A percentile compares a stretch with the other conserved stretches of the same genome.
phyloP scores from a whole-genome alignment of 495 filamentous ascomycete genomes.

The Daldinia grandis region DNA sequence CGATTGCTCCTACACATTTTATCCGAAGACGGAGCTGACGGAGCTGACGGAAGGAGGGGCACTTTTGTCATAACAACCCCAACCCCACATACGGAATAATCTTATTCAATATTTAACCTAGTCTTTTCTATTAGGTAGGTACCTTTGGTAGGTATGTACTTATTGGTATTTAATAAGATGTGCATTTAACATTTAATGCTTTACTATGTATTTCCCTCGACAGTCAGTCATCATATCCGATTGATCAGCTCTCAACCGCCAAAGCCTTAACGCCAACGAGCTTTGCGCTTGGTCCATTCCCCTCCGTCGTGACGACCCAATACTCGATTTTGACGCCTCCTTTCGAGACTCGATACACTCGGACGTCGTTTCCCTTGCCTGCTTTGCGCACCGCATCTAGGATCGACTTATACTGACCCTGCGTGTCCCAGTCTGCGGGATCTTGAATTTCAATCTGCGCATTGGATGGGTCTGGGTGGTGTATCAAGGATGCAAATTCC shows the following conservation, averaged over 20 bases:
- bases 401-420: constrained; percentile 66
- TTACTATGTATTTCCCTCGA: background rate
- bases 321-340: constrained; percentile 75
- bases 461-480: constrained; percentile 56
- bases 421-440: constrained; percentile 67
- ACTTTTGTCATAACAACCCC: constrained; percentile 2
- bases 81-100: no score
- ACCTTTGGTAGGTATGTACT: no score
- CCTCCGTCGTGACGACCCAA: constrained; percentile 70
- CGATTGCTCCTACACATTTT: constrained; percentile 21
- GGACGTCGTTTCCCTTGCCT: constrained; percentile 67
- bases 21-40: constrained; percentile 38
- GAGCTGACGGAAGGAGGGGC: constrained; percentile 10
- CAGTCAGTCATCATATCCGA: background rate
- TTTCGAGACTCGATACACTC: constrained; percentile 73
- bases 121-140: no score
- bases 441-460: constrained; percentile 63
- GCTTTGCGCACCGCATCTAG: constrained; percentile 66
- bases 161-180: no score
- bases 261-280: constrained; percentile 79
- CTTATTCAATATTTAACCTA: no score
- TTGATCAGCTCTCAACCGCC: constrained; percentile 71
- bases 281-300: constrained; percentile 58
- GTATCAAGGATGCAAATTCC: constrained; percentile 65
- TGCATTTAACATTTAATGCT: no score